Evolutionary conservation across 495 filamentous ascomycete species (phyloP).

Genomic region (Tuber brumale): DNA sequence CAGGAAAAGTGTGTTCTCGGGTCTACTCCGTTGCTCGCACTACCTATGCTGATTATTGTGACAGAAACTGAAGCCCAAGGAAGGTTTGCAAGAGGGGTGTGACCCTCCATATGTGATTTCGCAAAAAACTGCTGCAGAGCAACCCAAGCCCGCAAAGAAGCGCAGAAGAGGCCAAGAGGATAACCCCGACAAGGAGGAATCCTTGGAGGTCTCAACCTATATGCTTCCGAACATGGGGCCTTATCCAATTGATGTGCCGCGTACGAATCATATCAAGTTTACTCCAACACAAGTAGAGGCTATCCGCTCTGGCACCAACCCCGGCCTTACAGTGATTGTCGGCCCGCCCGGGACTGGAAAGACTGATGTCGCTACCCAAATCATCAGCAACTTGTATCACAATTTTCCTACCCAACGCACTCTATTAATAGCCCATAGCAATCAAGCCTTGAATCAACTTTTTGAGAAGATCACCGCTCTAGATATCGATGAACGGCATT

Average conservation of each 20-base stretch:
- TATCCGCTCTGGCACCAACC: constrained; percentile 88
- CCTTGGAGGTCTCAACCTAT: constrained; percentile 80
- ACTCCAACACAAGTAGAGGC: constrained; percentile 88
- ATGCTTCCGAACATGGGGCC: constrained; percentile 85
- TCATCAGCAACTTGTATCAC: constrained; percentile 98
- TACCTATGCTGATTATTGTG: constrained; percentile 26
- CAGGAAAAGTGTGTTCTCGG: constrained; percentile 52
- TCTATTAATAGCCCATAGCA: constrained; percentile 90
- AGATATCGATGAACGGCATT: constrained; percentile 92
- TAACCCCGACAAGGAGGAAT: constrained; percentile 54
- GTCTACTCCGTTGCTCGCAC: background rate
- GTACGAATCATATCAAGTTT: constrained; percentile 75
- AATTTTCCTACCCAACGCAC: constrained; percentile 91
- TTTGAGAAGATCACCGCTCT: constrained; percentile 94
- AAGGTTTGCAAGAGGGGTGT: constrained; percentile 64
- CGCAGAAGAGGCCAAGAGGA: constrained; percentile 68
- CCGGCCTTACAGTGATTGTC: constrained; percentile 88
- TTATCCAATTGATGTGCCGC: constrained; percentile 82
- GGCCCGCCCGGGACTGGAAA: constrained; percentile 96
- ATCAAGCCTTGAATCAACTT: constrained; percentile 96
- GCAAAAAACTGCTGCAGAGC: constrained; percentile 47
- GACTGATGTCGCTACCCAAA: constrained; percentile 96
- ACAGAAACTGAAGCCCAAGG: constrained; percentile 64
- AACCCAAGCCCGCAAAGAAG: constrained; percentile 64
- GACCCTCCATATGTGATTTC: constrained; percentile 73